These are phyloP conservation scores for Casaregolazyma lundiana DNA, from an alignment of 1,139 yeast species.

Conservation along the genomic window DNA sequence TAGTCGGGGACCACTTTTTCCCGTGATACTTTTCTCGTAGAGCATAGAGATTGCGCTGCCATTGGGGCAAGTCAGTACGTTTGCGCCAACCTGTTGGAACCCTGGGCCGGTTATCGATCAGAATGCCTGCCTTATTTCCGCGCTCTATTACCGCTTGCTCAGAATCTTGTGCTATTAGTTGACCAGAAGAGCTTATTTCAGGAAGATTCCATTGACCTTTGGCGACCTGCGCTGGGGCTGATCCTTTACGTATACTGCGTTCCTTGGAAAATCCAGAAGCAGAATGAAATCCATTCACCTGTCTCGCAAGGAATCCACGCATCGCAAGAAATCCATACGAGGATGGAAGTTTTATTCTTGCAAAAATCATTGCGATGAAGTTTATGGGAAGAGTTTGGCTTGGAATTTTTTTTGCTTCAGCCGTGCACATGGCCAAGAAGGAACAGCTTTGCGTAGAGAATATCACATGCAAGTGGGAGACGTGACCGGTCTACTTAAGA, in stretches of 20 bases:
- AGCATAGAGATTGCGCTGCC: constrained; percentile 67
- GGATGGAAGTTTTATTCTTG: background rate
- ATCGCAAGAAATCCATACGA: background rate
- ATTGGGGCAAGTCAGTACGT: constrained; percentile 43
- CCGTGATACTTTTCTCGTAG: constrained; percentile 55
- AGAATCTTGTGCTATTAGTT: constrained; percentile 4
- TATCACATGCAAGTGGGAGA: too few relatives aligned
- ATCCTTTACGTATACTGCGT: background rate
- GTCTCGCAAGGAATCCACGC: too few relatives aligned
- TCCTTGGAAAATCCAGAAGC: background rate
- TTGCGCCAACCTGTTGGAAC: constrained; percentile 45
- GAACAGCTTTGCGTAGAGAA: too few relatives aligned
- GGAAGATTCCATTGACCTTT: constrained; percentile 18
- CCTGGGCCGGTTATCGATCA: constrained; percentile 16
- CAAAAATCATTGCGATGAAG: too few relatives aligned
- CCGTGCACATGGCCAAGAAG: too few relatives aligned
- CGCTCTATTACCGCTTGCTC: background rate
- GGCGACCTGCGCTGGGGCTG: constrained; percentile 1
- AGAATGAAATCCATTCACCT: background rate
- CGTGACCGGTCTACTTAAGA: too few relatives aligned
- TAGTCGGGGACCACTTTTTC: constrained; percentile 63
- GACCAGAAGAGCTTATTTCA: constrained; percentile 12
- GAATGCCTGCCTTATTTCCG: constrained; percentile 14
- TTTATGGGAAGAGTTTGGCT: too few relatives aligned
- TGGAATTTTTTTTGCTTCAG: too few relatives aligned